These are phyloP conservation scores for Brachypodium distachyon DNA, from an alignment of 202 grass and related monocot genomes.

Conservation along the genomic window DNA sequence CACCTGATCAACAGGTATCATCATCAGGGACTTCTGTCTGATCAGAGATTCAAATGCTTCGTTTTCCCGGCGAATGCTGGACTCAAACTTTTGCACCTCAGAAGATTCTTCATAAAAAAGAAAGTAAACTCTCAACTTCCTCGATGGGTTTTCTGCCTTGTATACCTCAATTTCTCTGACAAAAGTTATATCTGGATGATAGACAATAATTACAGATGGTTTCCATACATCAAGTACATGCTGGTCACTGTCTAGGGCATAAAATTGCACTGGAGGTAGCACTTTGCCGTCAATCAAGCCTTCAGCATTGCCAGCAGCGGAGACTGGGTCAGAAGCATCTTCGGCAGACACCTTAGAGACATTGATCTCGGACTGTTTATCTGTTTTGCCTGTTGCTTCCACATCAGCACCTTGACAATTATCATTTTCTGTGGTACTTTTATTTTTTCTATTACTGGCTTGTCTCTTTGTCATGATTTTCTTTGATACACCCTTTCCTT, in stretches of 20 bases:
- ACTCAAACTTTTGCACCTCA: slow-evolving; percentile 90
- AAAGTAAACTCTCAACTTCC: slow-evolving; percentile 80
- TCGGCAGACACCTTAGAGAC: slow-evolving; percentile 17
- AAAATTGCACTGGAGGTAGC: slow-evolving; percentile 81
- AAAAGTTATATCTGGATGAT: slow-evolving; percentile 95
- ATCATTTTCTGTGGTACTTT: slow-evolving; percentile 18
- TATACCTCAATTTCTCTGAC: slow-evolving; percentile 94
- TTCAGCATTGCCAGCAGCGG: neutral
- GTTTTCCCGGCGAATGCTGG: slow-evolving; percentile 87
- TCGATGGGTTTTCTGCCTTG: slow-evolving; percentile 73
- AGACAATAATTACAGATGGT: slow-evolving; percentile 79
- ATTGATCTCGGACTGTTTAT: slow-evolving; percentile 10
- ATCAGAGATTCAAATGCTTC: slow-evolving; percentile 93
- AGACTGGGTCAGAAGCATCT: neutral
- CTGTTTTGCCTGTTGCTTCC: slow-evolving; percentile 28
- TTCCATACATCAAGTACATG: slow-evolving; percentile 73
- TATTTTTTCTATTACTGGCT: slow-evolving; percentile 23
- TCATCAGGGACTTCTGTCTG: slow-evolving; percentile 93
- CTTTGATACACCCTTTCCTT: slow-evolving; percentile 47
- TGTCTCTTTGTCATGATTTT: slow-evolving; percentile 33
- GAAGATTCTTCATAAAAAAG: slow-evolving; percentile 95
- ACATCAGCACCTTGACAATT: slow-evolving; percentile 25
- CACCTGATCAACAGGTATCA: slow-evolving; percentile 96
- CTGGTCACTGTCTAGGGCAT: slow-evolving; percentile 73
- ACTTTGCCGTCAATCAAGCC: slow-evolving; percentile 30